Conservation (phyloP, 1,139 yeast genomes). For the Blastobotrys buckinghamii region DNA sequence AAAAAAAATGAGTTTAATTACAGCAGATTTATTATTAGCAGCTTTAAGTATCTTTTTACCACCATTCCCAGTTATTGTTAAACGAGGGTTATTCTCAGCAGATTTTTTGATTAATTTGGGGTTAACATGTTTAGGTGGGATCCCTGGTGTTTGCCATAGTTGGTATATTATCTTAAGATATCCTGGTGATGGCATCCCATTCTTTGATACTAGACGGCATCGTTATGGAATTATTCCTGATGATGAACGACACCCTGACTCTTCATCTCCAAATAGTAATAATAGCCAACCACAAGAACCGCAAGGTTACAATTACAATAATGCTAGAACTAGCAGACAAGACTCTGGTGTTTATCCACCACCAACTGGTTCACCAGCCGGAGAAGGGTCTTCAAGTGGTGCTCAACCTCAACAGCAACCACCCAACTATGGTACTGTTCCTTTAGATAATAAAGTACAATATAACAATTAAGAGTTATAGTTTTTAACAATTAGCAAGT, state of each 20-base stretch:
- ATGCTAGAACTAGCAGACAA: not conserved
- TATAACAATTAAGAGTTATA: conserved; percentile 15
- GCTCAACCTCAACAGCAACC: conserved; percentile 13
- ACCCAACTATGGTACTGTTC: conserved; percentile 20
- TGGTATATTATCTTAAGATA: conserved; percentile 39
- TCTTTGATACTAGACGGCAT: conserved; percentile 19
- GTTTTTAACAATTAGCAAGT: too few relatives aligned
- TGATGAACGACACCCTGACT: conserved; percentile 9
- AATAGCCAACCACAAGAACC: not conserved
- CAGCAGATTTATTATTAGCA: conserved; percentile 46
- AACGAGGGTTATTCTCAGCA: conserved; percentile 57
- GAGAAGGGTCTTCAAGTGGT: not conserved
- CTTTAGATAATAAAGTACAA: conserved; percentile 26
- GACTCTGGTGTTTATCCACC: not conserved
- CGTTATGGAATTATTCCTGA: conserved; percentile 19
- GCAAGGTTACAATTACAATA: not conserved
- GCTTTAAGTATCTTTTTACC: conserved; percentile 59
- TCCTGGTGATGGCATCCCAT: conserved; percentile 55
- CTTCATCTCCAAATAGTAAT: not conserved
- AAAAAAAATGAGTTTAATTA: conserved; percentile 13
- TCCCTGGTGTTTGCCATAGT: conserved; percentile 58
- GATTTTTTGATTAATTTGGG: conserved; percentile 57
- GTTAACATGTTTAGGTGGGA: conserved; percentile 53
- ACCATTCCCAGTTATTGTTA: conserved; percentile 66
- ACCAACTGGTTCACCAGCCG: not conserved